These are phyloP conservation scores for Verticillium zaregamsianum DNA, from an alignment of 2,329 filamentous ascomycete genomes.

Conservation along the genomic window DNA sequence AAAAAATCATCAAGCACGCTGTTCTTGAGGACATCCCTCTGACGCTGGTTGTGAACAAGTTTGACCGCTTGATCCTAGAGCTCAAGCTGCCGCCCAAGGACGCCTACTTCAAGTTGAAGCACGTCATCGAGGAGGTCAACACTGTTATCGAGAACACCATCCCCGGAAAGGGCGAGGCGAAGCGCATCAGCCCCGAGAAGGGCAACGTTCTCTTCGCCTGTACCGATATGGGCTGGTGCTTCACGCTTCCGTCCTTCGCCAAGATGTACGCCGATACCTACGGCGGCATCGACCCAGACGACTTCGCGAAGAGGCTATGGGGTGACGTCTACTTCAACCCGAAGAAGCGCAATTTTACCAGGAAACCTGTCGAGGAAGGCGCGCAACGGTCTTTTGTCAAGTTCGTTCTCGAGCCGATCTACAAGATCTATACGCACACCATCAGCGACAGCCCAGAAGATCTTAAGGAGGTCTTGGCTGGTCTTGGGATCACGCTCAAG, in stretches of 20 bases:
- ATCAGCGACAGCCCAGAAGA: constrained; percentile 87
- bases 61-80: constrained; percentile 92
- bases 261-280: constrained; percentile 94
- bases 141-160: constrained; percentile 86
- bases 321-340: constrained; percentile 97
- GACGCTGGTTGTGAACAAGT: constrained; percentile 91
- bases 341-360: constrained; percentile 81
- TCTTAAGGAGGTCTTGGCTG: constrained; percentile 71
- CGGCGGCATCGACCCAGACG: constrained; percentile 72
- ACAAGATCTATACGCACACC: constrained; percentile 94
- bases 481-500: constrained; percentile 81
- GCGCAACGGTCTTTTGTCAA: constrained; percentile 87
- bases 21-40: constrained; percentile 85
- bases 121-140: constrained; percentile 98
- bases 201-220: constrained; percentile 98
- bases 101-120: constrained; percentile 98
- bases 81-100: constrained; percentile 90
- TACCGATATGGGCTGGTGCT: constrained; percentile 92
- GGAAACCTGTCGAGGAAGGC: constrained; percentile 76
- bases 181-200: constrained; percentile 87
- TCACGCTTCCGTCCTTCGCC: constrained; percentile 89
- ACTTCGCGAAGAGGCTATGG: constrained; percentile 86
- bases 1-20: constrained; percentile 95
- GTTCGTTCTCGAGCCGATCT: constrained; percentile 93
- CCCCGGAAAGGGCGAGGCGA: constrained; percentile 73